Base-by-base conservation (phyloP, 208 protist genomes). In the Endotrypanum monterogeii region DNA sequence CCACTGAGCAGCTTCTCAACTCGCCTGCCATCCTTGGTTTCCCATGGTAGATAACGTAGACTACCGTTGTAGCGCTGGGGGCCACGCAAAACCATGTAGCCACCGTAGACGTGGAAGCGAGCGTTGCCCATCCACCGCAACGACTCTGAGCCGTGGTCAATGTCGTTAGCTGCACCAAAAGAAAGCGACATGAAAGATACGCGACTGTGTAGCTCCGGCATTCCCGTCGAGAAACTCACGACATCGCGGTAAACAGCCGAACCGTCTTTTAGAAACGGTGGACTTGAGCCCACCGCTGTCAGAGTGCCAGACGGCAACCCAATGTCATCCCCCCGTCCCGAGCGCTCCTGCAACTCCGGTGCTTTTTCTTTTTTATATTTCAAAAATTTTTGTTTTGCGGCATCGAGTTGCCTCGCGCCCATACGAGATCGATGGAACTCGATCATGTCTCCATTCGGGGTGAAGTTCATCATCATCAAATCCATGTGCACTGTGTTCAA, bases 161-260 rank as follows among this genome's bases (percentile, higher is more conserved):
- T 92, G 70, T 92, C 85, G 69, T 97, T 97, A 23, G 85, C 75
- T 30, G 89, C 67, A 35, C 92, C 92, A 78, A 94, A 97, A 4
- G 89, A 93, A n/a, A 92, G 73, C 25, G 89, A 90, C 92, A 97
- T 94, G 77, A 92, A 97, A 62, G 92, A 88, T 9, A 96, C 75
- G 58, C 92, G 86, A 63, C 84, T 78, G 48, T 52, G 32, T n/a
- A 88, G 77, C 67, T 81, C 56, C 8, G 89, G 87, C 46, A 81
- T 85, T 14, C 82, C 72, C 51, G 85, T 66, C 57, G 79, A 57
- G 56, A 76, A 73, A 18, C 73, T 73, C 25, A 90, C 76, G 20
- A 83, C 70, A 70, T 89, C 81, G n/a, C 28, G 57, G 67, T 76
- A 93, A n/a, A 86, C 78, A 32, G 60, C 72, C 14, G 80, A 73